Base-by-base conservation (phyloP, 2,329 filamentous ascomycete species). In the Fonsecaea multimorphosa region DNA sequence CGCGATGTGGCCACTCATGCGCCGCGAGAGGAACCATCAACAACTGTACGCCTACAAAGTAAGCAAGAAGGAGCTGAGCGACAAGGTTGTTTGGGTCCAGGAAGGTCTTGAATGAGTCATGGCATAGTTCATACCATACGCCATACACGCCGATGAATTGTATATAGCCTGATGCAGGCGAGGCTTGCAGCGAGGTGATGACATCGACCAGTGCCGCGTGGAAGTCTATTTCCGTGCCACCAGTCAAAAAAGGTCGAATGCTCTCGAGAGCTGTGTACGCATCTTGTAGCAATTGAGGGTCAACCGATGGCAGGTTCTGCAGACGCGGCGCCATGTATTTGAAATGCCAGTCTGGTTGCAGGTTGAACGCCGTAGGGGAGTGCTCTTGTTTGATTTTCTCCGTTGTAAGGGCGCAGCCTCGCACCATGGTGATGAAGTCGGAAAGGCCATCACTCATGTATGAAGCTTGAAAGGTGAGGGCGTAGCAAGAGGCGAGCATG, bases 1-100 rank as follows among this genome's bases (percentile, higher is more conserved):
- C 52, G 8, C 70, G 69, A 1, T 74, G 68, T 0, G 73, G 73
- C 64, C 69, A 75, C 53, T 76, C 75, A 8, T 72, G 71, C 29
- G 71, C 68, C 2, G 75, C 66, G 5, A 82, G 77, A 0, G 80
- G 80, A 4, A 76, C 75, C 63, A 84, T 75, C 5, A 83, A 73
- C 0, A 80, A 74, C 58, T 83, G 79, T 0, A 83, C 70, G 1
- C 79, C 77, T n/a, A 84, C 76, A 69, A 82, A 83, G 68, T 83
- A 81, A 6, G 78, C 75, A 4, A 83, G 75, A 4, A 84, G 72
- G 2, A 83, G 77, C 31, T 79, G 79, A 0, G 79, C 76, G 3
- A 79, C 68, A 52, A 71, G 71, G 59, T 84, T 83, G 44, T 73
- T 71, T 0, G 79, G 74, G 49, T 80, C 74, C 64, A 83, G 75